Percentiles rank a stretch among this genome's conserved stretches.
Conservation (phyloP, 1,284 basidiomycete genomes). For the Caloboletus inedulis region DNA sequence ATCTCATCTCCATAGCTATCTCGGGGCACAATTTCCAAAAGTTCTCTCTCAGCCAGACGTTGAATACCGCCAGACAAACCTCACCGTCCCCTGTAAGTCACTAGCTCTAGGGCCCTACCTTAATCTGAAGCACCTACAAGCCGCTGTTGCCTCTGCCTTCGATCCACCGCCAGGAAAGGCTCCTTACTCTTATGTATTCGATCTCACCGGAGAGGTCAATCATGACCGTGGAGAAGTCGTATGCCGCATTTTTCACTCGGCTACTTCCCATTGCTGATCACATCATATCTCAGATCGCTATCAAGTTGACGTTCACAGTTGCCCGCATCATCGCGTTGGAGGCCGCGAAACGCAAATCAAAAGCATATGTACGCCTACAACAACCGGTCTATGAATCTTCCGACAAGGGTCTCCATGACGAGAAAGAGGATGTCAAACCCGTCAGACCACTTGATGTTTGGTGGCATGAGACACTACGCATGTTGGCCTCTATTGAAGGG, state of each 20-base stretch:
- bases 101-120: background rate
- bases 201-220: slow-evolving; percentile 77
- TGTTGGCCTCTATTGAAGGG: slow-evolving; percentile 71
- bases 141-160: slow-evolving; percentile 61
- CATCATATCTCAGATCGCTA: slow-evolving; percentile 56
- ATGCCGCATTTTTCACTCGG: slow-evolving; percentile 22
- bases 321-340: slow-evolving; percentile 68
- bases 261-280: slow-evolving; percentile 2
- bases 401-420: slow-evolving; percentile 61
- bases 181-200: slow-evolving; percentile 74
- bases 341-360: slow-evolving; percentile 62
- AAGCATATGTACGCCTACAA: slow-evolving; percentile 78
- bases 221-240: slow-evolving; percentile 79
- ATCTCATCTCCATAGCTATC: slow-evolving; percentile 51
- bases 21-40: slow-evolving; percentile 73
- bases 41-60: slow-evolving; percentile 64
- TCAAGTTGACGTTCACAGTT: slow-evolving; percentile 73
- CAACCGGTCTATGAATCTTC: slow-evolving; percentile 81
- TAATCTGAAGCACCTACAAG: slow-evolving; percentile 36
- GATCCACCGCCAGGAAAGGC: slow-evolving; percentile 64
- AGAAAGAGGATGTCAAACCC: slow-evolving; percentile 76
- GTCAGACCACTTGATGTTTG: slow-evolving; percentile 72
- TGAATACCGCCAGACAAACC: slow-evolving; percentile 83
- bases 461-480: slow-evolving; percentile 87
- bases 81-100: slow-evolving; percentile 64